These are phyloP conservation scores for Albatrellus sp. DNA, from an alignment of 1,284 basidiomycete genomes.

Conservation along the genomic window DNA sequence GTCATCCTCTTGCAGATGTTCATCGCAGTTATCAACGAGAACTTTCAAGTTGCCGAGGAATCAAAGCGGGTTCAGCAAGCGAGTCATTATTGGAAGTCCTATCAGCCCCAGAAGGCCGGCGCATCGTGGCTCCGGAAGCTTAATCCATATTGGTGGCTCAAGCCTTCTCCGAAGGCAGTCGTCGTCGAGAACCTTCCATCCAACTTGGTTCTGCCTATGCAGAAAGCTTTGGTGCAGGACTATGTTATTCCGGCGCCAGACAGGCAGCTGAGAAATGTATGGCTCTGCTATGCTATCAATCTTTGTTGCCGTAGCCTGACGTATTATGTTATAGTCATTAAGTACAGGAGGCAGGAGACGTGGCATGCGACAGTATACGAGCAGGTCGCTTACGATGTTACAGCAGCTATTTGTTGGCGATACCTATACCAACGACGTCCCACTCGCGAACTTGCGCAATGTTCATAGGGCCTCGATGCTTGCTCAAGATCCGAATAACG, in stretches of 20 bases:
- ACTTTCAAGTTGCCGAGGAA: constrained; percentile 90
- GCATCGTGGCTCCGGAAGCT: constrained; percentile 64
- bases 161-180: constrained; percentile 61
- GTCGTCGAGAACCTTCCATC: constrained; percentile 62
- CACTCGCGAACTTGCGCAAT: constrained; percentile 42
- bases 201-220: constrained; percentile 64
- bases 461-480: constrained; percentile 30
- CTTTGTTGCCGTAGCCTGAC: background rate
- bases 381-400: constrained; percentile 44
- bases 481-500: constrained; percentile 31
- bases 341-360: constrained; percentile 2
- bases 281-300: constrained; percentile 3
- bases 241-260: constrained; percentile 31
- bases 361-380: constrained; percentile 34
- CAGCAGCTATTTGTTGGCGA: constrained; percentile 62
- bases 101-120: constrained; percentile 37
- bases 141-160: constrained; percentile 84
- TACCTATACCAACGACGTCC: constrained; percentile 41
- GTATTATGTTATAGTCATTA: background rate
- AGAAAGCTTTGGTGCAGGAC: constrained; percentile 62
- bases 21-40: constrained; percentile 97
- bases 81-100: constrained; percentile 48
- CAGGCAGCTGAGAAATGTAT: constrained; percentile 6
- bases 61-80: constrained; percentile 80
- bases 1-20: constrained; percentile 97